Evolutionary conservation across 2,329 filamentous ascomycete genomes (phyloP).

Genomic region (Penicillium sp.): DNA sequence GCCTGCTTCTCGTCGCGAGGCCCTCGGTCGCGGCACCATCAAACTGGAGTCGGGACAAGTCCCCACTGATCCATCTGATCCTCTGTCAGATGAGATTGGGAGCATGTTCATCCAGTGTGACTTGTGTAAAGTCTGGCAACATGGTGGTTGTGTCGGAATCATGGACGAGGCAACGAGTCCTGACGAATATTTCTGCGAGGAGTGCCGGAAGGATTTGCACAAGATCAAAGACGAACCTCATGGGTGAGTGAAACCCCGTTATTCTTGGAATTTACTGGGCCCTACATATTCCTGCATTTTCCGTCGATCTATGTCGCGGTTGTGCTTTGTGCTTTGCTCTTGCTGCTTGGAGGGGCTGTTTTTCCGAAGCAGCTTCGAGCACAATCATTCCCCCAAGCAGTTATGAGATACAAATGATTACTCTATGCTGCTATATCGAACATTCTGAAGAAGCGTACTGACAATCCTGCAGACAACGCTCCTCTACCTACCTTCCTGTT

Average conservation of each 20-base stretch:
- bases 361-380: not conserved
- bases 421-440: slow-evolving; percentile 9
- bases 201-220: slow-evolving; percentile 89
- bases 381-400: not conserved
- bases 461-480: slow-evolving; percentile 54
- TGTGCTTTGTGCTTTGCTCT: not conserved
- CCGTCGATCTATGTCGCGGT: not conserved
- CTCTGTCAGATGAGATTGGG: slow-evolving; percentile 78
- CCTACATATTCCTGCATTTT: not conserved
- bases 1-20: slow-evolving; percentile 58
- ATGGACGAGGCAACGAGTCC: slow-evolving; percentile 90
- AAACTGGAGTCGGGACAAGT: slow-evolving; percentile 59
- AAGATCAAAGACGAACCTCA: slow-evolving; percentile 75
- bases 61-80: slow-evolving; percentile 59
- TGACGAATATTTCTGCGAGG: slow-evolving; percentile 97
- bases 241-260: slow-evolving; percentile 64
- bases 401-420: not conserved
- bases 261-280: not conserved
- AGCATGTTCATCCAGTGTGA: slow-evolving; percentile 98
- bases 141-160: slow-evolving; percentile 95
- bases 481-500: slow-evolving; percentile 64
- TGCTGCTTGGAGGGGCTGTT: slow-evolving; percentile 10
- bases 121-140: slow-evolving; percentile 97
- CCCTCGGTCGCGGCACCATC: slow-evolving; percentile 52
- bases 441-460: slow-evolving; percentile 24